Conservation (phyloP, 257 asterid species). For the Solanum lignicaule region DNA sequence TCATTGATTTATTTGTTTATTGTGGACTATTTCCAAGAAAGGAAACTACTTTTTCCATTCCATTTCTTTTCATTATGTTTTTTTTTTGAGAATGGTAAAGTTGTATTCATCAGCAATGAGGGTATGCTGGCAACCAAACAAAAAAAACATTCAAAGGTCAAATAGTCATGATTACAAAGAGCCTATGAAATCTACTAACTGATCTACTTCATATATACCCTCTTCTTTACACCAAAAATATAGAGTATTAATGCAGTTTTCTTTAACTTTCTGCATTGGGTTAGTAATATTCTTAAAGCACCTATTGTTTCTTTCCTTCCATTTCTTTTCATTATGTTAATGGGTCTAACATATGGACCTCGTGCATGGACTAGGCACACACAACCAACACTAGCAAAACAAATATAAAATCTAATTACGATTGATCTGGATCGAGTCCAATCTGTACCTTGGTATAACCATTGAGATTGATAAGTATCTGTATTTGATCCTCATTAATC, state of each 20-base stretch:
- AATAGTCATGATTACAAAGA: no score
- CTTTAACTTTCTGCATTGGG: no score
- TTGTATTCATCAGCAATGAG: no score
- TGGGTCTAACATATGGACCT: neutral
- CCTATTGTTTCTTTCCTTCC: no score
- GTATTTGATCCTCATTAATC: conserved; percentile 89
- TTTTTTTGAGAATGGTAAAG: no score
- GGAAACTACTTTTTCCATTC: neutral
- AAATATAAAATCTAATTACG: neutral
- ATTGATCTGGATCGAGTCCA: neutral
- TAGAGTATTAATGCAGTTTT: no score
- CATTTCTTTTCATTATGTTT: neutral
- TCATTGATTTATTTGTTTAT: neutral
- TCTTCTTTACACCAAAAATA: no score
- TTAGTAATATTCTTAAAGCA: no score
- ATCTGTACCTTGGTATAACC: conserved; percentile 86
- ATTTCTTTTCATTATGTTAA: neutral
- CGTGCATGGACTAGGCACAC: neutral
- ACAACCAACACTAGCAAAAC: neutral
- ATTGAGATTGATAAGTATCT: conserved; percentile 88
- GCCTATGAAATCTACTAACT: no score
- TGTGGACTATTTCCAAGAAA: neutral
- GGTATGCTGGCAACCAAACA: no score
- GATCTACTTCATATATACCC: no score
- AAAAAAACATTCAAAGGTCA: no score